Conservation (phyloP, 495 filamentous ascomycete genomes). For the Hypoxylon crocopeplum region DNA sequence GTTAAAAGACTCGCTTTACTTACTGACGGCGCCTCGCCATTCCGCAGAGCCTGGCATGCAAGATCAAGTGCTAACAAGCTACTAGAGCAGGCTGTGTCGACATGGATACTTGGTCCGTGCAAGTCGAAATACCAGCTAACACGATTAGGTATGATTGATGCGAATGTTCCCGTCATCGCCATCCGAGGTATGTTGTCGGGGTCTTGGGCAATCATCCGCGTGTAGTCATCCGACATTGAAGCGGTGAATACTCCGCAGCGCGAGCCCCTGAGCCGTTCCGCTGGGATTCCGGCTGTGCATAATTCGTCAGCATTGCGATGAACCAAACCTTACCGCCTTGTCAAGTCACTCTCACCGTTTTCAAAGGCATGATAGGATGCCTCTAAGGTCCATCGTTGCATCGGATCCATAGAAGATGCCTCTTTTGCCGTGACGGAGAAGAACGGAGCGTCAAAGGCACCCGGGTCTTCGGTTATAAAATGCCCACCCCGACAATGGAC, state of each 20-base stretch:
- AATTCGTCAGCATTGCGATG: constrained; percentile 4
- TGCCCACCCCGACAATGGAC: constrained; percentile 36
- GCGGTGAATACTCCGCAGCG: constrained; percentile 40
- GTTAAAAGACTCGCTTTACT: background rate
- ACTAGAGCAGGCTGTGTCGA: constrained; percentile 84
- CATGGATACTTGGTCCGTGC: constrained; percentile 60
- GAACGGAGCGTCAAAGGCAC: constrained; percentile 58
- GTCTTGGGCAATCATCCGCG: constrained; percentile 35
- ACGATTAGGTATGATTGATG: constrained; percentile 59
- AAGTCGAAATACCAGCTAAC: constrained; percentile 56
- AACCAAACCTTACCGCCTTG: background rate
- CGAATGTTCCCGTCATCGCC: constrained; percentile 41
- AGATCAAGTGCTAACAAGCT: constrained; percentile 62
- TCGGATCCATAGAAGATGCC: constrained; percentile 50
- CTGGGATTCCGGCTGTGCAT: constrained; percentile 32
- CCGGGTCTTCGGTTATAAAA: constrained; percentile 52
- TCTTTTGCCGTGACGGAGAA: constrained; percentile 64
- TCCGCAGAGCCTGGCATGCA: constrained; percentile 76
- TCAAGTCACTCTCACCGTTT: constrained; percentile 26
- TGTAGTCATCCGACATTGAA: constrained; percentile 43
- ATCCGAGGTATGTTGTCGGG: constrained; percentile 34
- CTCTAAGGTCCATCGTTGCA: constrained; percentile 54
- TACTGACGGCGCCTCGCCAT: constrained; percentile 41
- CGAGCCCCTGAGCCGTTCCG: constrained; percentile 29
- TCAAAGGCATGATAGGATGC: constrained; percentile 57